A percentile compares a stretch with the other conserved stretches of the same genome.
Evolutionary conservation across 2,329 filamentous ascomycete genomes (phyloP).

Genomic region (Aspergillus spinulosporus): DNA sequence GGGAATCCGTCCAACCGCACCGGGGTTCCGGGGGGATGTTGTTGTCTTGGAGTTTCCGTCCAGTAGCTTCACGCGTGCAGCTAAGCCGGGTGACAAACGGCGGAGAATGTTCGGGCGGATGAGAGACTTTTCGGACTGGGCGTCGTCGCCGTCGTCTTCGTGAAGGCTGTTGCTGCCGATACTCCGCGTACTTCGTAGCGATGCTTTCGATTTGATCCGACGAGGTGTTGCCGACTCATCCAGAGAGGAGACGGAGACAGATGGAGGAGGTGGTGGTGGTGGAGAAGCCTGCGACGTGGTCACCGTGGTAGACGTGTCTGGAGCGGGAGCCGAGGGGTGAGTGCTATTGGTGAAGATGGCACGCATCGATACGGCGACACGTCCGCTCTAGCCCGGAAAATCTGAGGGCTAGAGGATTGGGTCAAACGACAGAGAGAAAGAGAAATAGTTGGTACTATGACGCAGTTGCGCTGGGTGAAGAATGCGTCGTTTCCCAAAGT

Average conservation of each 20-base stretch:
- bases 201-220: slow-evolving; percentile 41
- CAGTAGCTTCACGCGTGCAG: slow-evolving; percentile 44
- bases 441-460: slow-evolving; percentile 10
- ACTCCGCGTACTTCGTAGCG: slow-evolving; percentile 37
- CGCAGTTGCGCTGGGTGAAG: slow-evolving; percentile 13
- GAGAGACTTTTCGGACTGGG: slow-evolving; percentile 29
- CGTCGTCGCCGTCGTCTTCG: slow-evolving; percentile 30
- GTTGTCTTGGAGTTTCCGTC: slow-evolving; percentile 37
- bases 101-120: slow-evolving; percentile 41
- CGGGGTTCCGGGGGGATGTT: slow-evolving; percentile 25
- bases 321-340: slow-evolving; percentile 28
- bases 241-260: slow-evolving; percentile 32
- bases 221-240: slow-evolving; percentile 28
- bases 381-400: slow-evolving; percentile 24
- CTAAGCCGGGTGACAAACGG: slow-evolving; percentile 44
- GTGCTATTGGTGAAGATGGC: slow-evolving; percentile 32
- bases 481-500: slow-evolving; percentile 17
- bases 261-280: slow-evolving; percentile 27
- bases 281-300: slow-evolving; percentile 31
- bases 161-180: slow-evolving; percentile 36
- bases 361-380: slow-evolving; percentile 37
- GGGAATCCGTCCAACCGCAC: slow-evolving; percentile 42
- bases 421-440: slow-evolving; percentile 22
- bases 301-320: slow-evolving; percentile 29
- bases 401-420: slow-evolving; percentile 18